A percentile compares a stretch with the other conserved stretches of the same genome.
Conservation (phyloP, 2,329 filamentous ascomycete genomes). For the Ceratocystis cacaofunesta region DNA sequence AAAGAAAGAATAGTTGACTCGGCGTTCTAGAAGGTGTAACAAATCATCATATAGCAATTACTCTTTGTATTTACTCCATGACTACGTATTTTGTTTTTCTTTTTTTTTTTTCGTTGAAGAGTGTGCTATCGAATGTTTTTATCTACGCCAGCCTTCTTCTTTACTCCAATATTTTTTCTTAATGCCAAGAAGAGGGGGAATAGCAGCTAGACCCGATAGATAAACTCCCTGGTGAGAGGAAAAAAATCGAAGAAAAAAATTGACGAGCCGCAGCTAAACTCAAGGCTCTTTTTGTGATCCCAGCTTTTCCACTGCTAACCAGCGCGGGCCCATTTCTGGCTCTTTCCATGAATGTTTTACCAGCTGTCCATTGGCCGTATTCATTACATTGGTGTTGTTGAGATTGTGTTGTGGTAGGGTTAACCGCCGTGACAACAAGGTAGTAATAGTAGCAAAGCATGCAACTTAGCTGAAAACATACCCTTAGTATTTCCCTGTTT, state of each 20-base stretch:
- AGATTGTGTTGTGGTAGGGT: not conserved
- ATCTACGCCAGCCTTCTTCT: not conserved
- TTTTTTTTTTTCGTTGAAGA: not conserved
- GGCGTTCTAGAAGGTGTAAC: not conserved
- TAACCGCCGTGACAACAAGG: not conserved
- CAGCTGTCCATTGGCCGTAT: not conserved
- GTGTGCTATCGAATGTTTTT: not conserved
- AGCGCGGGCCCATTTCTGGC: not conserved
- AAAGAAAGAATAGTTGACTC: not conserved
- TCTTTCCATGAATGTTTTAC: not conserved
- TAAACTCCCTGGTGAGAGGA: not conserved
- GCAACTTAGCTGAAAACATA: too few species aligned
- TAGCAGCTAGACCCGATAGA: not conserved
- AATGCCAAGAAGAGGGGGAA: not conserved
- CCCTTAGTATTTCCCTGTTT: not conserved
- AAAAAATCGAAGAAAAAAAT: not conserved
- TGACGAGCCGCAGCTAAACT: slow-evolving; percentile 1
- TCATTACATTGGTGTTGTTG: too few species aligned
- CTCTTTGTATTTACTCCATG: too few species aligned
- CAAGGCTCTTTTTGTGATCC: not conserved
- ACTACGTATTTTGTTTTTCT: not conserved
- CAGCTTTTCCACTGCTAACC: not conserved
- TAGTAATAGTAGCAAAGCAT: too few species aligned
- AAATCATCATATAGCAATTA: too few species aligned
- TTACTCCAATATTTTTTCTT: not conserved